Evolutionary conservation across 164 flowering plant genomes (phyloP).

Genomic region (Hamamelis virginiana): DNA sequence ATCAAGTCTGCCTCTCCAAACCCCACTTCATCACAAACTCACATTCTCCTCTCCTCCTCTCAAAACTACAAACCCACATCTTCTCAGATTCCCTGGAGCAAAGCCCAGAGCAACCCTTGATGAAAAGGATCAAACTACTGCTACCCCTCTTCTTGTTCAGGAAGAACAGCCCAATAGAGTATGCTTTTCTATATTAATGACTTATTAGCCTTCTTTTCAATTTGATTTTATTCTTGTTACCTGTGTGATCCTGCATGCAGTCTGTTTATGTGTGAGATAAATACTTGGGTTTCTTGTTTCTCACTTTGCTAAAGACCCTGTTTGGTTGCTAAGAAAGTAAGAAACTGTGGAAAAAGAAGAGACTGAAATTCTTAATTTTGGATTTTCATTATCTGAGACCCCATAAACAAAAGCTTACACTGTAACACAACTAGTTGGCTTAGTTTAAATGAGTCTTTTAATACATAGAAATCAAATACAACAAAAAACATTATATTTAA

Average conservation of each 20-base stretch:
- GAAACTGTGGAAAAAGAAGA: no score
- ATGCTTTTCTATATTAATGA: neutral
- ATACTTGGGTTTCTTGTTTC: neutral
- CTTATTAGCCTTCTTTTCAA: no score
- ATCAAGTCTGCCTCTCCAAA: slow-evolving; percentile 9
- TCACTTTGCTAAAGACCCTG: no score
- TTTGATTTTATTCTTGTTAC: neutral
- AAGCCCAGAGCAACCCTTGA: slow-evolving; percentile 37
- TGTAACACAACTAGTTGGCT: neutral
- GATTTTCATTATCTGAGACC: no score
- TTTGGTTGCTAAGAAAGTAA: no score
- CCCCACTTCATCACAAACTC: neutral
- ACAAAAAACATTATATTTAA: no score
- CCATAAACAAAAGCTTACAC: no score
- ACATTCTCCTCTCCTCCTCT: neutral
- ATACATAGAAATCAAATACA: no score
- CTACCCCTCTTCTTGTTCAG: slow-evolving; percentile 23
- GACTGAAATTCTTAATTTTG: no score
- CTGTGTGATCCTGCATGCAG: neutral
- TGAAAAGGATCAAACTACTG: slow-evolving; percentile 22
- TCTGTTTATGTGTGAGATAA: neutral
- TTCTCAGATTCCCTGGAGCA: slow-evolving; percentile 13
- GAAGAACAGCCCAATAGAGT: slow-evolving; percentile 19
- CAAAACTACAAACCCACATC: neutral
- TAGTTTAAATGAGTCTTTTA: neutral